These are phyloP conservation scores for Venturia pyrina DNA, from an alignment of 2,329 filamentous ascomycete genomes.

Conservation along the genomic window DNA sequence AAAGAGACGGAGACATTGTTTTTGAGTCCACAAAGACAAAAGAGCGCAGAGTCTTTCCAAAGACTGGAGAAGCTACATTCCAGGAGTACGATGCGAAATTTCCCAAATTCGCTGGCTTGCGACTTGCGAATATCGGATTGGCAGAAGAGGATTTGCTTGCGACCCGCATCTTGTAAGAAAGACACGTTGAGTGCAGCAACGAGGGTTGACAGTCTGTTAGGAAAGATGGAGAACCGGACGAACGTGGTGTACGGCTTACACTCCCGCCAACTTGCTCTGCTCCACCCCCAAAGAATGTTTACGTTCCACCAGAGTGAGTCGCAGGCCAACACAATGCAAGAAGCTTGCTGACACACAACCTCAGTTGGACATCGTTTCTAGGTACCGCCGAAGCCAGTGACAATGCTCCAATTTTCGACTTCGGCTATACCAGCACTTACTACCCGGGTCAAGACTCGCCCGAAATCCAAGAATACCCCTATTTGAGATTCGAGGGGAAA, in stretches of 20 bases:
- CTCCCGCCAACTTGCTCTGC: not conserved
- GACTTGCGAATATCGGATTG: not conserved
- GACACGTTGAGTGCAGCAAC: not conserved
- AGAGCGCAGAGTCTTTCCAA: slow-evolving; percentile 1
- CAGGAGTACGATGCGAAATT: not conserved
- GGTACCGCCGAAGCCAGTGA: slow-evolving; percentile 6
- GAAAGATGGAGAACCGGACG: slow-evolving; percentile 5
- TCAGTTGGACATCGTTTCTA: slow-evolving; percentile 6
- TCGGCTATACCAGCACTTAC: not conserved
- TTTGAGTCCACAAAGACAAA: slow-evolving; percentile 4
- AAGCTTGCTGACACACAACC: not conserved
- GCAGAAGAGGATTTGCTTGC: slow-evolving; percentile 4
- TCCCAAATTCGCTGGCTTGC: slow-evolving; percentile 4
- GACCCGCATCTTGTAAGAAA: not conserved
- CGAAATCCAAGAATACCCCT: not conserved
- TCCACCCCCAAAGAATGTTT: not conserved
- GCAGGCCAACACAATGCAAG: not conserved
- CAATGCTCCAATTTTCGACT: not conserved
- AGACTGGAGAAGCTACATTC: not conserved
- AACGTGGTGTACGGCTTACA: not conserved
- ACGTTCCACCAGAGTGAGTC: not conserved
- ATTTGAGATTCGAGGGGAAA: not conserved
- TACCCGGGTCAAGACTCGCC: slow-evolving; percentile 1
- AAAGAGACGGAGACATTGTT: slow-evolving; percentile 1
- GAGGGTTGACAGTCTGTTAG: not conserved